Evolutionary conservation across 805 yeast species (phyloP), one percentile per base, ranked within the genome.

Genomic region (Wickerhamomyces chambardii): DNA sequence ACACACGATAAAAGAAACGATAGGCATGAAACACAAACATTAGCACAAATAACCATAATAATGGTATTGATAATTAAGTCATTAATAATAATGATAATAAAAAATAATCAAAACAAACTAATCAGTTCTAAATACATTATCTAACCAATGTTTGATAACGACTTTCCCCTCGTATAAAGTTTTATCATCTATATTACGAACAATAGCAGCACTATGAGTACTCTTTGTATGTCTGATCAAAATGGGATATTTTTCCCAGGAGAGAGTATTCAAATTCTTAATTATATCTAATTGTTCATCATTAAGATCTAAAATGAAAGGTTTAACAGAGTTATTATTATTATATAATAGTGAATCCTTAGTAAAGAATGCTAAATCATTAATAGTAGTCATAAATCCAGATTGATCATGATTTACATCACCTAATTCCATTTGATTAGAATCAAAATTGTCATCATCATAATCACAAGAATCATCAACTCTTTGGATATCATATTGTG

Each of bases 141-240:
- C 59, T 9, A 78, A 57, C 68, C 82, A 80, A 53, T 84, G 95
- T 29, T 56, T 58, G 19, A 84, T 69, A 5, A 81, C 84, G 3
- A 63, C 51, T 46, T 75, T 70, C 1, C 95, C 95, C 54, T 85
- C 94, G 25, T 57, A 72, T 42, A 79, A 77, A 10, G 67, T 66
- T 10, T 66, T 64, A 22, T 69, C 71, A 17, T 60, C 59, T n/a
- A 55, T 50, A 41, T 68, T 73, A 33, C 95, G 68, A 30, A 78
- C 84, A 39, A 85, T 82, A 2, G 85, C 78, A 2, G 92, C 94
- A 2, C 94, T 85, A 50, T 85, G 95, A 1, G 94, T 72, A 30
- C 77, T 71, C 33, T 66, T 66, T 6, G 90, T 78, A 22, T 70
- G 61, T 28, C 78, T 67, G 38, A 85, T 80, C 39, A 78, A 68